These are phyloP conservation scores for Saccharomycopsis sp. DNA, from an alignment of 805 yeast species.

Conservation along the genomic window DNA sequence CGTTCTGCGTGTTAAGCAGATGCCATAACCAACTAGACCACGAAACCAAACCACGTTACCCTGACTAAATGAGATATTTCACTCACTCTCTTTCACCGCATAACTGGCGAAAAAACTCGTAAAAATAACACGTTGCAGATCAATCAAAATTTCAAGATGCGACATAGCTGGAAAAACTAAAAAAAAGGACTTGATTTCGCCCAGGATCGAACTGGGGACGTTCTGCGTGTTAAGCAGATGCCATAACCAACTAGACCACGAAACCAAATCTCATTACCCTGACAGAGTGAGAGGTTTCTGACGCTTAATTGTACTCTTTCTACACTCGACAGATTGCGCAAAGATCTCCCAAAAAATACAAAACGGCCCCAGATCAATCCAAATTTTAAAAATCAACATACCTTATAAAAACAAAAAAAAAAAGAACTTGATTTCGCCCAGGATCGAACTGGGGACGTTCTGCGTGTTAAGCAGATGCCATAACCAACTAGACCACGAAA, in stretches of 20 bases:
- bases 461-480: conserved; percentile 99
- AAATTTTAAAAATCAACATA: no score
- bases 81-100: no score
- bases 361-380: no score
- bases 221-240: conserved; percentile 99
- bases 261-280: conserved; percentile 41
- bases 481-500: conserved; percentile 99
- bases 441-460: conserved; percentile 99
- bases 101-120: no score
- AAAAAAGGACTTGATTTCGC: conserved; percentile 71
- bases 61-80: background rate
- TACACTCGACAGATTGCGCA: background rate
- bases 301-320: background rate
- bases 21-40: conserved; percentile 99
- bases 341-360: conserved; percentile 21
- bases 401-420: conserved; percentile 22
- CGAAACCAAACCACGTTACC: conserved; percentile 49
- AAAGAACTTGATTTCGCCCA: conserved; percentile 88
- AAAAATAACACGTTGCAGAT: background rate
- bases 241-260: conserved; percentile 99
- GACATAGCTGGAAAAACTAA: conserved; percentile 2
- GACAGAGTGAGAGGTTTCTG: background rate
- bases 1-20: conserved; percentile 99
- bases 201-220: conserved; percentile 99
- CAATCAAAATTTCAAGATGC: background rate